Percentiles rank a stretch among this genome's conserved stretches.
phyloP scores from a whole-genome alignment of 2,329 filamentous ascomycete species.

The Exophiala bonariae region DNA sequence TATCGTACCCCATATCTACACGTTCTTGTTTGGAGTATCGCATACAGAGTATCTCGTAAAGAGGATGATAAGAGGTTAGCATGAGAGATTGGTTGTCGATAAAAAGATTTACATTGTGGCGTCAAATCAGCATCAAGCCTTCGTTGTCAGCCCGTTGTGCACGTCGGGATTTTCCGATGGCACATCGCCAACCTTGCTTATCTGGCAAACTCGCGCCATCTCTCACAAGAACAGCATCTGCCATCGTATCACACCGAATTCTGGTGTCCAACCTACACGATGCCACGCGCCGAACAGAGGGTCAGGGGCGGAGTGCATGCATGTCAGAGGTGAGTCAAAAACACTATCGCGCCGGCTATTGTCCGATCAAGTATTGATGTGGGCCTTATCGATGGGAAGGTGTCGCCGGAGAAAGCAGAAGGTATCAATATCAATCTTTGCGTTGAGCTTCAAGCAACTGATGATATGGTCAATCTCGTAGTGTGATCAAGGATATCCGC shows the following conservation, averaged over 20 bases:
- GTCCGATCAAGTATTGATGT: not conserved
- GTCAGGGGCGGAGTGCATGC: conserved; percentile 8
- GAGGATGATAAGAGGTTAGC: conserved; percentile 2
- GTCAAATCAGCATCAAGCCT: conserved; percentile 6
- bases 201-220: conserved; percentile 1
- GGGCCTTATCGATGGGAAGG: conserved; percentile 6
- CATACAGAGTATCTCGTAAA: no score
- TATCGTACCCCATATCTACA: not conserved
- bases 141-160: not conserved
- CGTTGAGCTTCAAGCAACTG: conserved; percentile 1
- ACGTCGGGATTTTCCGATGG: conserved; percentile 7
- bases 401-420: conserved; percentile 19
- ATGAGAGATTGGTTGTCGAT: not conserved
- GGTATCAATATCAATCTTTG: conserved; percentile 4
- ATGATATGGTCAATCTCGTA: conserved; percentile 6
- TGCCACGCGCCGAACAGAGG: conserved; percentile 9
- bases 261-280: conserved; percentile 2
- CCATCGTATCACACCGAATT: no score
- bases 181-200: conserved; percentile 1
- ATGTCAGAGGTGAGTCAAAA: conserved; percentile 13
- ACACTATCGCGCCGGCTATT: not conserved
- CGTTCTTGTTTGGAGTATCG: no score
- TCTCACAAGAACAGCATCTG: no score
- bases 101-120: not conserved
- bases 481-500: conserved; percentile 29